Evolutionary conservation across 1,284 basidiomycete genomes (phyloP), one percentile per base, ranked within the genome.

Genomic region (Tetrapyrgos nigripes): DNA sequence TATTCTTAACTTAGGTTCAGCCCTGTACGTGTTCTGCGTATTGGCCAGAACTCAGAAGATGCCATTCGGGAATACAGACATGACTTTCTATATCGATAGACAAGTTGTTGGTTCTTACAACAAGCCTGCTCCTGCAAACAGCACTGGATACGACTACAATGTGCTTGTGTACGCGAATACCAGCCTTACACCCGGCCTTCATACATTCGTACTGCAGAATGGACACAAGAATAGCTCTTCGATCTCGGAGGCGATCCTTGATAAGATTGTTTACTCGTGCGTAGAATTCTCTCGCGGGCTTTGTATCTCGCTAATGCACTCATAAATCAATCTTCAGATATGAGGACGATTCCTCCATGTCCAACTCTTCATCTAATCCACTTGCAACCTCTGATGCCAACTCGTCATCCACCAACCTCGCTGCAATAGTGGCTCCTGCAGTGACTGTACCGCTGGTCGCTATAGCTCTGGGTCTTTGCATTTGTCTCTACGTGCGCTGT

Each of bases 31-130:
- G 6, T 75, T 63, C 62, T 65, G 68, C 31, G 66, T 67, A 23
- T 46, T 71, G n/a, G 60, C 66, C 6, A 54, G 66, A 31, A 55
- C 58, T 1, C 44, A 50, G 6, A 44, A 37, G 3, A 19, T n/a
- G 14, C 62, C 66, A 8, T 58, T 58, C 21, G 63, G 63, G 6
- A 52, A 60, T 46, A 64, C 70, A 8, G 62, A 68, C 53, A 63
- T 75, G 61, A 65, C 62, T 1, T 75, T 75, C 61, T 60, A 57
- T 24, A 63, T 74, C 43, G 71, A 75, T 50, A 68, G 64, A 17
- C 48, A 64, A 8, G 26, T 50, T 4, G 64, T 64, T 1, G 72
- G 71, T 17, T 49, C 57, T 2, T 73, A 60, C 48, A 31, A 45
- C 6, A 62, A 64, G 40, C 47, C 28, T 21, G 57, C 57, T 11